Conservation (phyloP, 2,329 filamentous ascomycete genomes). For the Pseudopithomyces maydicus region DNA sequence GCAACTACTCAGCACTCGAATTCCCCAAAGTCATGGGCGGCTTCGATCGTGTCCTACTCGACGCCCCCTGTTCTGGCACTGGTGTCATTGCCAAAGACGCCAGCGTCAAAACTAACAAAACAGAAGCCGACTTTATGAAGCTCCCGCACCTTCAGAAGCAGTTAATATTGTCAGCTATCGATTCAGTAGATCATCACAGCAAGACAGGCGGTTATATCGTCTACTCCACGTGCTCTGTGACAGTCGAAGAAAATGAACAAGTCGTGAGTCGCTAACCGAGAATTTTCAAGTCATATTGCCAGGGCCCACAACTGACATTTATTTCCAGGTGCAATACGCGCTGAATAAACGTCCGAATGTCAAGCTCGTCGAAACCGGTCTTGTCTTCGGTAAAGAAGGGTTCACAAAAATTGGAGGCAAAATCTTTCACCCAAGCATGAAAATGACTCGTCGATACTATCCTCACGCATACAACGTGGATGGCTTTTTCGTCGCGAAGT, state of each 20-base stretch:
- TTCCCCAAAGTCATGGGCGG: constrained; percentile 95
- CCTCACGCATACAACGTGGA: constrained; percentile 66
- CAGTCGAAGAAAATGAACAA: constrained; percentile 89
- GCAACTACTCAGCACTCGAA: constrained; percentile 91
- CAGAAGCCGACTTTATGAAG: constrained; percentile 89
- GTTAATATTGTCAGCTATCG: constrained; percentile 87
- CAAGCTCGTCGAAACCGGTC: constrained; percentile 86
- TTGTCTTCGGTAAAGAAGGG: constrained; percentile 89
- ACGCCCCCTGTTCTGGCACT: constrained; percentile 94
- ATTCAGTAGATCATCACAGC: constrained; percentile 88
- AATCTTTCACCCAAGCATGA: constrained; percentile 84
- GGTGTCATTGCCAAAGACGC: constrained; percentile 98
- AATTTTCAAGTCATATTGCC: too few species aligned
- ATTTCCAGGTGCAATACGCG: constrained; percentile 72
- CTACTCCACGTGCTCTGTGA: constrained; percentile 95
- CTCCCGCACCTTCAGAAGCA: constrained; percentile 87
- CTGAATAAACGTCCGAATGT: constrained; percentile 91
- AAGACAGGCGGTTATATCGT: constrained; percentile 95
- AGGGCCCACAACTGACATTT: too few species aligned
- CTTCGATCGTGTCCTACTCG: constrained; percentile 91
- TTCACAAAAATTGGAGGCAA: constrained; percentile 93
- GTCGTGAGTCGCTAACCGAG: constrained; percentile 56
- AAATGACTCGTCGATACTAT: constrained; percentile 49
- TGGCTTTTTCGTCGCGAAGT: constrained; percentile 97
- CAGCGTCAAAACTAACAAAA: constrained; percentile 98